Evolutionary conservation across 2,329 filamentous ascomycete genomes (phyloP).

Genomic region (Xylaria sp.): DNA sequence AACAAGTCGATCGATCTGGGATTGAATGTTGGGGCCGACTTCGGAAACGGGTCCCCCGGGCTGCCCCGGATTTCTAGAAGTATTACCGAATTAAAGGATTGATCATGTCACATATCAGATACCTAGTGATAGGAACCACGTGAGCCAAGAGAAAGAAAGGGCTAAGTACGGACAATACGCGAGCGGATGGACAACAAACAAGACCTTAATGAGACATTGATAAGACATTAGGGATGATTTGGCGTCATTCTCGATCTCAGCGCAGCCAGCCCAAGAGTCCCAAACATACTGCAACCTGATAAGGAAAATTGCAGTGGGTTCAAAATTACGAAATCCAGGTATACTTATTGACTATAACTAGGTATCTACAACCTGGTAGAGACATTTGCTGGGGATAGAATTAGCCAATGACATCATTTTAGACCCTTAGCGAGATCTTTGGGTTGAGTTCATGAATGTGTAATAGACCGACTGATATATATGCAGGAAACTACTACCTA

Average conservation of each 20-base stretch:
- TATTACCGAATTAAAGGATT: neutral
- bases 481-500: too few species aligned
- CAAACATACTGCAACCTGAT: neutral
- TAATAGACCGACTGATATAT: too few species aligned
- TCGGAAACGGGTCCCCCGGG: slow-evolving; percentile 15
- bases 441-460: too few species aligned
- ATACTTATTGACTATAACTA: too few species aligned
- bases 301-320: too few species aligned
- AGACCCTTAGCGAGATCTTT: slow-evolving; percentile 9
- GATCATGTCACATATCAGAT: neutral
- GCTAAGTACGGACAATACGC: too few species aligned
- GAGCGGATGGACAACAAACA: too few species aligned
- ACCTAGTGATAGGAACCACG: neutral
- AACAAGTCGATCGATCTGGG: slow-evolving; percentile 13
- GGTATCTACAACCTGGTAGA: neutral
- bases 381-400: slow-evolving; percentile 1
- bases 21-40: slow-evolving; percentile 12
- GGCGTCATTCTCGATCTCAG: too few species aligned
- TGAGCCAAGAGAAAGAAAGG: neutral
- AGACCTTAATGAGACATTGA: neutral
- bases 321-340: too few species aligned
- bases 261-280: neutral
- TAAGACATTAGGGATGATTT: too few species aligned
- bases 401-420: slow-evolving; percentile 31
- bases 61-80: too few species aligned